Evolutionary conservation across 2,329 filamentous ascomycete genomes (phyloP).

Genomic region (Clonostachys rosea): DNA sequence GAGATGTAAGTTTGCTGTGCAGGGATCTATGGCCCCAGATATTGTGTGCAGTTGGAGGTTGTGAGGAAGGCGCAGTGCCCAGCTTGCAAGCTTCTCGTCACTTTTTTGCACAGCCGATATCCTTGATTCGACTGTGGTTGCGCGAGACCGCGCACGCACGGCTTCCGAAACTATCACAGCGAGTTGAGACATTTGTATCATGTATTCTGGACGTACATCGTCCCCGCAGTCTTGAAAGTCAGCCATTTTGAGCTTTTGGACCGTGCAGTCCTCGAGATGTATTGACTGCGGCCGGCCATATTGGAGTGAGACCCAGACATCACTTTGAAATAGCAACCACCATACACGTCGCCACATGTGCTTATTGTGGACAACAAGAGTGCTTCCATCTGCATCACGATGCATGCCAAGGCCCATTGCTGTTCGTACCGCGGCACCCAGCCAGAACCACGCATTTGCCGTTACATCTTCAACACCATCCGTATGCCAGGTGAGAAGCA

Average conservation of each 20-base stretch:
- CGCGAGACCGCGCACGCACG: slow-evolving; percentile 8
- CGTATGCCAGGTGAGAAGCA: slow-evolving; percentile 50
- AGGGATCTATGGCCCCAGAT: not conserved
- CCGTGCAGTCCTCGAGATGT: slow-evolving; percentile 45
- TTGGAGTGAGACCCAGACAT: slow-evolving; percentile 24
- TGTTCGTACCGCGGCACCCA: slow-evolving; percentile 45
- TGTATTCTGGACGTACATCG: slow-evolving; percentile 31
- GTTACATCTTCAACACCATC: slow-evolving; percentile 51
- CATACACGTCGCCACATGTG: slow-evolving; percentile 28
- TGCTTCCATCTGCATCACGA: slow-evolving; percentile 19
- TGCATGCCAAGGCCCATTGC: slow-evolving; percentile 51
- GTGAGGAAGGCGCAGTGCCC: slow-evolving; percentile 16
- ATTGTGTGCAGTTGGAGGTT: not conserved
- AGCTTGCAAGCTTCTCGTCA: slow-evolving; percentile 8
- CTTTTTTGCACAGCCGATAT: slow-evolving; percentile 19
- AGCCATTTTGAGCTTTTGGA: slow-evolving; percentile 30
- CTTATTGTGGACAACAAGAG: slow-evolving; percentile 20
- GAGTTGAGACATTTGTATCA: slow-evolving; percentile 41
- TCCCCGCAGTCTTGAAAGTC: slow-evolving; percentile 35
- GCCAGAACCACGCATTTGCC: slow-evolving; percentile 47
- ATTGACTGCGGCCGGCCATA: slow-evolving; percentile 42
- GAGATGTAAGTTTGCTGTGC: not conserved
- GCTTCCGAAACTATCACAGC: slow-evolving; percentile 42
- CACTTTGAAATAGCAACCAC: slow-evolving; percentile 32
- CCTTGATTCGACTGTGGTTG: slow-evolving; percentile 10